Evolutionary conservation across 2,329 filamentous ascomycete species (phyloP), one percentile per base, ranked within the genome.

Genomic region (Colletotrichum incanum): DNA sequence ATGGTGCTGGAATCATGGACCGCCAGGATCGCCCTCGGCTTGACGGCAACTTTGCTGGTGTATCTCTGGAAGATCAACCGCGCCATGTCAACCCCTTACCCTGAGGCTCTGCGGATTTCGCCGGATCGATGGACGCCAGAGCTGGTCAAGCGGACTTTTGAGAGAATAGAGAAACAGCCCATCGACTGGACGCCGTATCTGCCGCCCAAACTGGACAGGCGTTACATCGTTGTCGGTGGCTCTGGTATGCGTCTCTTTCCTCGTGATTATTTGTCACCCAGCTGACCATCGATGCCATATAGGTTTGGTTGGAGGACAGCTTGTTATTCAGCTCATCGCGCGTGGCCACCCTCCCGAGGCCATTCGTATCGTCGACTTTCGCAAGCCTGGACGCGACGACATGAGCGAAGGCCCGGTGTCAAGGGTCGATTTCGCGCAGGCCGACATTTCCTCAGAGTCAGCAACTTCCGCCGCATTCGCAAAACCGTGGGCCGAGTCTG

Each of bases 281-380:
- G 23, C 28, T 49, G 37, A 72, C 54, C 14, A 6, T 47, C 23
- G 54, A 18, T 20, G 31, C 1, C 18, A 11, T 28, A 2, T 67
- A 88, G 87, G 88, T 6, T 84, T 90, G 41, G 86, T 90, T 2
- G 89, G 88, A 4, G 85, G 87, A 41, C 86, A 86, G 77, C 86
- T 90, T 43, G 85, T 88, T 14, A 79, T 86, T 11, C 86, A 89
- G 72, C 84, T 90, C 11, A 80, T 90, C 12, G 82, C 83, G 26
- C 86, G 86, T 7, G 89, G 89, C 14, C 86, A 88, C 56, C 79
- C 83, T 3, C 83, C 87, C 1, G 76, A 82, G 49, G 83, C 85
- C 39, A 87, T 91, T 72, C 87, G 89, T 14, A 85, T 90, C 65
- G 72, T 90, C 58, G 89, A 91, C 76, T 83, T 88, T 67, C 82